Base-by-base conservation (phyloP, 2,329 filamentous ascomycete species). In the Penicillium sp. region DNA sequence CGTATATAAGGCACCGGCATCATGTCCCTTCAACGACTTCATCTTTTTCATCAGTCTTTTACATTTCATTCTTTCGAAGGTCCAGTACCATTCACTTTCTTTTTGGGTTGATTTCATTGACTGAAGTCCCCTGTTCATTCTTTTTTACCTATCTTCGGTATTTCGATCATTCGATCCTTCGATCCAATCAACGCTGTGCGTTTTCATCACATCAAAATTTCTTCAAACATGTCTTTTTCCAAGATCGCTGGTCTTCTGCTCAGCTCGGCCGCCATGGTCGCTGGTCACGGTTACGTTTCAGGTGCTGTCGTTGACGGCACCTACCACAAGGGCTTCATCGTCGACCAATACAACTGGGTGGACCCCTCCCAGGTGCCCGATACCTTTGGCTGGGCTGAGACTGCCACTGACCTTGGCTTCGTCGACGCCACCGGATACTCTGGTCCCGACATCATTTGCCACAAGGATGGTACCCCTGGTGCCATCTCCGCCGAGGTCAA, bases 381-480 rank as follows among this genome's bases (percentile, higher is more conserved):
- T 14, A 70, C 73, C 23, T 79, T 83, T 47, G 84, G 78, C 57
- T 87, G 84, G 84, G 75, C 75, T 14, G 79, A 77, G 42, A 67
- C 74, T 6, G 77, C 76, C 45, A 76, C 78, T 35, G 81, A 84
- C 63, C 75, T 80, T 59, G 82, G 82, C 29, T 85, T 78, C 66
- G 73, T 85, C 53, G 68, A 76, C 14, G 77, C 76, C 1, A 62
- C 67, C 38, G 70, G 72, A 54, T 85, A 82, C 70, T 67, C 69
- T 23, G 67, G 68, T 30, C 56, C 76, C 32, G 77, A 85, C 64
- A 85, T 87, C 60, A 82, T 84, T 72, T 87, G 84, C 76, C 85
- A 88, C 76, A 77, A 77, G 67, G 71, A 73, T 40, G 84, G 80
- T 29, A 76, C 77, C 29, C 77, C 79, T n/a, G 81, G 78, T 36